Evolutionary conservation across 345 rosid genomes (phyloP).

Genomic region (Murraya koenigii): DNA sequence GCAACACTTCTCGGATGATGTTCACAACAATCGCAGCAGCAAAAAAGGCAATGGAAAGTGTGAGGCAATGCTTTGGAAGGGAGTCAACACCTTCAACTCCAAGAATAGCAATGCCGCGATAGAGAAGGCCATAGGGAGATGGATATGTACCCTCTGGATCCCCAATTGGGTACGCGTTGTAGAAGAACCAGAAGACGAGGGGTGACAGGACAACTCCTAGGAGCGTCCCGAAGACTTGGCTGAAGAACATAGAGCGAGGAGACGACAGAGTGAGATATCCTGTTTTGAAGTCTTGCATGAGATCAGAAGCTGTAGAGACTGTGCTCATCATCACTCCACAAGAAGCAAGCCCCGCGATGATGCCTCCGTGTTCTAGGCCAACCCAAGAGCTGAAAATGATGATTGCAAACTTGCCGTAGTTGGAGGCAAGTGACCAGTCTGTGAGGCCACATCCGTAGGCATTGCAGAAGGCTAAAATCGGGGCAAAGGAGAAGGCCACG

Average conservation of each 20-base stretch:
- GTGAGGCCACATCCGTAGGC: constrained; percentile 89
- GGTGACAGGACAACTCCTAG: constrained; percentile 70
- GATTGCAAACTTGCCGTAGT: constrained; percentile 80
- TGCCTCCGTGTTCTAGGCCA: constrained; percentile 59
- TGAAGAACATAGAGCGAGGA: constrained; percentile 81
- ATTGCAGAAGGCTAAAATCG: constrained; percentile 81
- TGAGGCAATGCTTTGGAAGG: constrained; percentile 71
- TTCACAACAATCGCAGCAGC: constrained; percentile 43
- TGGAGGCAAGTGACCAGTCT: constrained; percentile 89
- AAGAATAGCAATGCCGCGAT: constrained; percentile 75
- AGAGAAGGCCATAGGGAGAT: constrained; percentile 68
- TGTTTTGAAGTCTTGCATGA: constrained; percentile 91
- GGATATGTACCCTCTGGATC: constrained; percentile 66
- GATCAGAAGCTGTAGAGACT: constrained; percentile 94
- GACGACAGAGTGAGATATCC: constrained; percentile 89
- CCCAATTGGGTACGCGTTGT: constrained; percentile 71
- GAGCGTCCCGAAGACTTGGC: constrained; percentile 77
- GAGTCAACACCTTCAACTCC: constrained; percentile 66
- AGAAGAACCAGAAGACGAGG: constrained; percentile 80
- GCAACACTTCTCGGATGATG: constrained; percentile 29
- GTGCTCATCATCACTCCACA: constrained; percentile 97
- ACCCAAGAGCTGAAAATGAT: constrained; percentile 81
- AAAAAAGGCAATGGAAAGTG: constrained; percentile 54
- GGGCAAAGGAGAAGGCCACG: constrained; percentile 66
- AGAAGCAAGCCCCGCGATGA: constrained; percentile 76